A percentile compares a stretch with the other conserved stretches of the same genome.
Evolutionary conservation across 2,329 filamentous ascomycete genomes (phyloP).

Genomic region (Ophiocordyceps robertsii): DNA sequence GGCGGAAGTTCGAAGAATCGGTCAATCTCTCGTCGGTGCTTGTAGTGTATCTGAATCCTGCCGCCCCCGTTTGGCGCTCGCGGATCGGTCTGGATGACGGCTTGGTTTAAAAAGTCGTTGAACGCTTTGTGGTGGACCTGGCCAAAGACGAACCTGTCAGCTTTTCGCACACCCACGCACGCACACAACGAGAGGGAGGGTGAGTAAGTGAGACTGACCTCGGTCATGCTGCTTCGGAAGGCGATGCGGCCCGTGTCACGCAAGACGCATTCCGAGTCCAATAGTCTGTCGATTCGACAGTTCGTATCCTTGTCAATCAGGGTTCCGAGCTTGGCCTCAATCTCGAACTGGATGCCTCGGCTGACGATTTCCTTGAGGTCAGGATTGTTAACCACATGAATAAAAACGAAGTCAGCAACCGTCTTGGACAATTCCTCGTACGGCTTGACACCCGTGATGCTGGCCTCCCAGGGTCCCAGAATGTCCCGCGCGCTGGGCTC

Average conservation of each 20-base stretch:
- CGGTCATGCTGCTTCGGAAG: constrained; percentile 84
- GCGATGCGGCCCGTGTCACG: constrained; percentile 44
- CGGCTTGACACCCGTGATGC: constrained; percentile 57
- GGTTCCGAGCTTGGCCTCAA: constrained; percentile 86
- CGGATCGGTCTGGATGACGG: constrained; percentile 45
- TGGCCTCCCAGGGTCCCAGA: constrained; percentile 48
- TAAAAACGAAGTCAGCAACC: constrained; percentile 72
- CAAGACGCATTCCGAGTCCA: constrained; percentile 60
- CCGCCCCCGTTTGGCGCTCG: constrained; percentile 30
- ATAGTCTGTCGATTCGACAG: constrained; percentile 51
- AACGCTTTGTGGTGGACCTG: constrained; percentile 63
- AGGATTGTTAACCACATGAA: constrained; percentile 53
- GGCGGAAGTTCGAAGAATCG: constrained; percentile 66
- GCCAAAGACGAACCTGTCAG: constrained; percentile 3
- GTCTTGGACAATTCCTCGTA: constrained; percentile 61
- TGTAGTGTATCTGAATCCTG: constrained; percentile 59
- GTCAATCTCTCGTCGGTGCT: constrained; percentile 72
- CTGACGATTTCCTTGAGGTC: constrained; percentile 50
- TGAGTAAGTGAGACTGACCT: constrained; percentile 39
- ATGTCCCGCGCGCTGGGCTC: constrained; percentile 19
- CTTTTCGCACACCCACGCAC: no score
- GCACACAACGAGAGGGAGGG: background rate
- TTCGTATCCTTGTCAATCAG: constrained; percentile 62
- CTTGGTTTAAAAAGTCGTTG: constrained; percentile 72
- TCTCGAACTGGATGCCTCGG: constrained; percentile 65